These are phyloP conservation scores for Ulota crispa DNA, from an alignment of 225 moss, liverwort and hornwort species.

Conservation along the genomic window DNA sequence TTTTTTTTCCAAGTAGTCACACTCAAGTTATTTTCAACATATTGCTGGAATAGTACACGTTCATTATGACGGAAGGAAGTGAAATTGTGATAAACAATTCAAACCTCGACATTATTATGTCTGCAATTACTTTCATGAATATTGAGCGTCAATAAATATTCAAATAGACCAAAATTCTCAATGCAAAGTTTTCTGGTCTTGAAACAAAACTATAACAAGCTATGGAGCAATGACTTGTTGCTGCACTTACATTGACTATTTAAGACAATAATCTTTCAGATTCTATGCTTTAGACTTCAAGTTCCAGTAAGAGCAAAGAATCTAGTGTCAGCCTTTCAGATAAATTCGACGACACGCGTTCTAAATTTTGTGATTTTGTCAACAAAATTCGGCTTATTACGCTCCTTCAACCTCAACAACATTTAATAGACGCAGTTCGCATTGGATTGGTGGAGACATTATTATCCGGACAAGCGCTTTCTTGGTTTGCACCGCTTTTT, in stretches of 20 bases:
- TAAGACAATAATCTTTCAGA: not conserved
- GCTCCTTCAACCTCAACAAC: not conserved
- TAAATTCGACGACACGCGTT: not conserved
- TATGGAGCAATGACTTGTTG: not conserved
- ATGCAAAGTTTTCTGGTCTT: not conserved
- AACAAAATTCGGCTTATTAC: not conserved
- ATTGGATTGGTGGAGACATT: not conserved
- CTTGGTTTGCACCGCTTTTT: not conserved
- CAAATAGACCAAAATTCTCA: not conserved
- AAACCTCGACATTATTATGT: not conserved
- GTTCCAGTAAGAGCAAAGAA: not conserved
- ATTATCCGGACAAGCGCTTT: not conserved
- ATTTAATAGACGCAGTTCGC: not conserved
- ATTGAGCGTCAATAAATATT: not conserved
- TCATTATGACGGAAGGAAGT: not conserved
- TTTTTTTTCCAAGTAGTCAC: too few relatives aligned
- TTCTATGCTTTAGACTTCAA: not conserved
- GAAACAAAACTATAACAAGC: not conserved
- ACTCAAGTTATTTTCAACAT: too few relatives aligned
- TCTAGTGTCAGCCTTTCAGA: not conserved
- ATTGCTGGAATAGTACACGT: too few relatives aligned
- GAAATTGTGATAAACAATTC: not conserved
- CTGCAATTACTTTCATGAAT: not conserved
- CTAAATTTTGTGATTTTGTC: not conserved
- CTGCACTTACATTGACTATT: not conserved